Evolutionary conservation across 1,139 yeast genomes (phyloP), one percentile per base, ranked within the genome.

Genomic region (Saccharomyces pastorianus): DNA sequence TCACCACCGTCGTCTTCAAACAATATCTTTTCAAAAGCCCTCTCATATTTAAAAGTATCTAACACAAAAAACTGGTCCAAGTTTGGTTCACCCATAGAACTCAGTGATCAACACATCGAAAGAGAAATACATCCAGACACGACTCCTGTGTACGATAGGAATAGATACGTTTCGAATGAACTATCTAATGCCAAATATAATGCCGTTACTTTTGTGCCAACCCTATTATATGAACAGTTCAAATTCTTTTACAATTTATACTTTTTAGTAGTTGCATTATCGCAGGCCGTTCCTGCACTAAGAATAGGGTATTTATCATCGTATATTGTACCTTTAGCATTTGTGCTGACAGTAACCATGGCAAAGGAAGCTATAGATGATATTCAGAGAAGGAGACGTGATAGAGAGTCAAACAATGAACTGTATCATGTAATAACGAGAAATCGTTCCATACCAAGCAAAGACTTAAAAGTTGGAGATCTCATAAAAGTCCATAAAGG

Each of bases 281-380:
- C 98, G 2, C 99, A 95, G 71, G 84, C 86, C 3, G 78, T 95
- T n/a, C 97, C 98, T 0, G 89, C 84, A 13, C 76, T 95, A 56
- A 77, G 98, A 61, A 93, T 95, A 42, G 99, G 99, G 8, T 95
- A 91, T 67, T 75, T 95, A 48, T 87, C 96, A 1, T 88, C 97
- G 2, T 95, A 95, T 68, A 78, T 95, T 42, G 96, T 91, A 6
- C 99, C 99, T 0, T 76, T 95, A 54, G 96, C 87, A 1, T 95
- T 95, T 74, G 99, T 95, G 17, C 74, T 95, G 49, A 76, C 87
- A 0, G 96, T 95, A 6, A 95, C 99, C 0, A 90, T 95, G 96
- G 76, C 85, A 64, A 93, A 93, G 70, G 99, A 95, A 68, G 98
- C 97, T 0, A 78, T 89, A 62, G 99, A 95, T 71, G 99, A 95